Conservation (phyloP, 1,284 basidiomycete genomes). For the Filobasidium uniguttulatum region DNA sequence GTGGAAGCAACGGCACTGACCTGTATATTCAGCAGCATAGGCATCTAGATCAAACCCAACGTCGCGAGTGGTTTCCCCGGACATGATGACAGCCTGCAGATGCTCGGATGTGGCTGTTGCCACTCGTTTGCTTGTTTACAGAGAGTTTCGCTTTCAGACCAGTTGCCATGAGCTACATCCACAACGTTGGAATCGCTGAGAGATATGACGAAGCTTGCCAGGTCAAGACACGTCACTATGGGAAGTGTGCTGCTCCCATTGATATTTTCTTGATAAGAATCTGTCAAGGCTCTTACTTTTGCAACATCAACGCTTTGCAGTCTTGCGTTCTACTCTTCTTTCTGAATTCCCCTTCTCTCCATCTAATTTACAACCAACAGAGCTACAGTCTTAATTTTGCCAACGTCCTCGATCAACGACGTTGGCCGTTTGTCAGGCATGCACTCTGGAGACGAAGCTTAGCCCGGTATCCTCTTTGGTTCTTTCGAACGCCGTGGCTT, state of each 20-base stretch:
- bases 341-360: background rate
- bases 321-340: too few species aligned
- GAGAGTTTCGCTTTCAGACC: too few species aligned
- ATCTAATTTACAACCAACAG: conserved; percentile 2
- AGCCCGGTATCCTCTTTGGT: conserved; percentile 2
- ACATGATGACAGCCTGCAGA: background rate
- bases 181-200: too few species aligned
- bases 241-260: background rate
- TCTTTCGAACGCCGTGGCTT: background rate
- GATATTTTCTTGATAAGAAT: too few species aligned
- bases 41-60: conserved; percentile 11
- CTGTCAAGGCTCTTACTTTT: too few species aligned
- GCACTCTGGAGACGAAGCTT: background rate
- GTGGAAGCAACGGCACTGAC: background rate
- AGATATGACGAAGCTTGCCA: background rate
- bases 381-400: background rate
- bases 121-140: too few species aligned
- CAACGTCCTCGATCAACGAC: background rate
- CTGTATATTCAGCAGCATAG: conserved; percentile 10
- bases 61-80: too few species aligned
- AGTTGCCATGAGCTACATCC: too few species aligned
- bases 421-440: background rate
- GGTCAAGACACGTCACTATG: background rate
- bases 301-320: too few species aligned
- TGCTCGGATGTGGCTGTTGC: too few species aligned